Conservation (phyloP, 768 basidiomycete genomes). For the Sistotremastrum suecicum region DNA sequence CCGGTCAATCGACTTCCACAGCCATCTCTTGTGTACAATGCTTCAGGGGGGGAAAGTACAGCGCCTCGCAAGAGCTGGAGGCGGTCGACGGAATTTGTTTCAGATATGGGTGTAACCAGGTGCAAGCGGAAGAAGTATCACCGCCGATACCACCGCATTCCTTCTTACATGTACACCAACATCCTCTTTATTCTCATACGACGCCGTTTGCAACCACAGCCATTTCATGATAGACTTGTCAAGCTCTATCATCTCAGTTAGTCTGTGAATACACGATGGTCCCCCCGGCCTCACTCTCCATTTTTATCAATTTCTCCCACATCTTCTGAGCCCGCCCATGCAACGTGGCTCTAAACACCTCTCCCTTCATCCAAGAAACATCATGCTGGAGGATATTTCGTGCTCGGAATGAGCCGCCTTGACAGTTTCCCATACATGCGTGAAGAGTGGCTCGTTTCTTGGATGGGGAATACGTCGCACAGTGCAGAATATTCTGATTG, state of each 20-base stretch:
- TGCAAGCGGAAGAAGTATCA: too few species aligned
- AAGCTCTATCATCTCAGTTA: slow-evolving; percentile 9
- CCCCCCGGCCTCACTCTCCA: slow-evolving; percentile 29
- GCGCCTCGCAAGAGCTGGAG: too few species aligned
- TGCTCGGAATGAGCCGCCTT: slow-evolving; percentile 48
- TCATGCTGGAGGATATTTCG: slow-evolving; percentile 68
- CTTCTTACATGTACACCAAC: too few species aligned
- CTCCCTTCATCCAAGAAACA: slow-evolving; percentile 48
- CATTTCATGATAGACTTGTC: neutral
- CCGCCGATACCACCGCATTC: too few species aligned
- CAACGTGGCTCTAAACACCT: slow-evolving; percentile 30
- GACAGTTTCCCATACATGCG: slow-evolving; percentile 47
- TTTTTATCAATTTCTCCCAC: slow-evolving; percentile 40
- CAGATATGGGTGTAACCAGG: too few species aligned
- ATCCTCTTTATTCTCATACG: too few species aligned
- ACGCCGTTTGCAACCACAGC: too few species aligned
- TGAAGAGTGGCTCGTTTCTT: slow-evolving; percentile 52
- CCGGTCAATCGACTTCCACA: too few species aligned
- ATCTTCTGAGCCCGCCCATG: slow-evolving; percentile 34
- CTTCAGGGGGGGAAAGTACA: too few species aligned
- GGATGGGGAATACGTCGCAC: slow-evolving; percentile 43
- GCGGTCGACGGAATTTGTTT: too few species aligned
- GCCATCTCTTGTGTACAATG: too few species aligned
- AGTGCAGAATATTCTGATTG: slow-evolving; percentile 67
- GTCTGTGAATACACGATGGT: slow-evolving; percentile 43